Conservation (phyloP, 805 yeast genomes). For the Lipomyces chichibuensis region DNA sequence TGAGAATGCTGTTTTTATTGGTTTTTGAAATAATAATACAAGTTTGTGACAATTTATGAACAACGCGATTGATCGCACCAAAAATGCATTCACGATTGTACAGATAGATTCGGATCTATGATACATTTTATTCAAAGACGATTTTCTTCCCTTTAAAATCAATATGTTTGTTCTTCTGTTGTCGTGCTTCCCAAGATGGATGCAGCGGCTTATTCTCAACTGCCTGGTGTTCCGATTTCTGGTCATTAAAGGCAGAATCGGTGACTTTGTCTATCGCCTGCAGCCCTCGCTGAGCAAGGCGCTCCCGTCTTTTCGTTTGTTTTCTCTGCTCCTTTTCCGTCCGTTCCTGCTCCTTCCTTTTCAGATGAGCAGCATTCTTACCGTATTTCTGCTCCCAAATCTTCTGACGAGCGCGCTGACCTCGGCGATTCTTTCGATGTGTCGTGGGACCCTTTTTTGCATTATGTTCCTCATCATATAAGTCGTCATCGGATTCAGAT, state of each 20-base stretch:
- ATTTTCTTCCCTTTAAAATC: conserved; percentile 85
- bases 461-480: conserved; percentile 31
- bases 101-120: background rate
- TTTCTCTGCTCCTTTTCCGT: conserved; percentile 66
- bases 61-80: background rate
- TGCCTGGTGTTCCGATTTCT: background rate
- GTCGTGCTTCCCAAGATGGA: conserved; percentile 98
- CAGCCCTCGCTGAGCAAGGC: conserved; percentile 13
- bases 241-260: conserved; percentile 10
- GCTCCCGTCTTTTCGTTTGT: conserved; percentile 15
- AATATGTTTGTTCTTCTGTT: conserved; percentile 57
- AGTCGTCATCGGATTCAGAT: conserved; percentile 60
- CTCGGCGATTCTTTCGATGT: conserved; percentile 83
- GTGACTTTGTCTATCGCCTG: conserved; percentile 13
- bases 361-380: conserved; percentile 75
- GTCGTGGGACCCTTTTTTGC: conserved; percentile 32
- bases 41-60: background rate
- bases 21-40: background rate
- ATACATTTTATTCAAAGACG: conserved; percentile 57
- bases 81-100: background rate
- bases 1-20: background rate
- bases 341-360: conserved; percentile 61
- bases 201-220: conserved; percentile 54
- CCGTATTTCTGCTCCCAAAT: conserved; percentile 96
- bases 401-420: conserved; percentile 95